Base-by-base conservation (phyloP, 2,329 filamentous ascomycete genomes). In the Aspergillus neoniger region DNA sequence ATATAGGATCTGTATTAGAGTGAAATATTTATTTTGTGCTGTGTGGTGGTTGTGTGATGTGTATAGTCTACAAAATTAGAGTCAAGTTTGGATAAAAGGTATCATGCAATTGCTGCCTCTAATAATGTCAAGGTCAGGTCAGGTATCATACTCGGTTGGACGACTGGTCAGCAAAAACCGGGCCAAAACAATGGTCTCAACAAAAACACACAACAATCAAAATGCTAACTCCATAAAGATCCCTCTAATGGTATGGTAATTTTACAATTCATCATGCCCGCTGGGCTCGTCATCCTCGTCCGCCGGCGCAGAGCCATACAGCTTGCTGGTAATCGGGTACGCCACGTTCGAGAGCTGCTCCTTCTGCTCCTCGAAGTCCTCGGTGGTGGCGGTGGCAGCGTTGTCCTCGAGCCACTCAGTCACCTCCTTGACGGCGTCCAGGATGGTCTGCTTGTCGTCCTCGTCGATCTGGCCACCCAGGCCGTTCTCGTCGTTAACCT, bases 321-420 rank as follows among this genome's bases (percentile, higher is more conserved):
- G 86, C 88, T 99, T 99, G 84, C 91, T 96, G 72, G 95, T 99
- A 82, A 99, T 99, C 70, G 95, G 95, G 84, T 98, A 97, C 57
- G 95, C 95, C 67, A 97, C 91, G 79, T 91, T 90, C 72, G 91
- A 96, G 70, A 99, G 87, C 87, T 97, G 97, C 90, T 99, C 94
- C 86, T 96, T 96, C 85, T 98, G 94, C 87, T 99, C 95, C 81
- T 97, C 93, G 73, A 98, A 97, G 84, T 98, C 95, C 83, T 97
- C 94, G 62, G 92, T 85, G 69, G 84, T 87, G 66, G 95, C 95
- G 55, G 90, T 89, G 68, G 89, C 87, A 68, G 87, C 91, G 82
- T 97, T 96, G 86, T 96, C 92, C 71, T 97, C 93, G 62, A 99
- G 89, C 95, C 95, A 99, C 79, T 97, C 93, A 72, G 89, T 89